These are phyloP conservation scores for Boletus patriciae DNA, from an alignment of 768 basidiomycete genomes.

Conservation along the genomic window DNA sequence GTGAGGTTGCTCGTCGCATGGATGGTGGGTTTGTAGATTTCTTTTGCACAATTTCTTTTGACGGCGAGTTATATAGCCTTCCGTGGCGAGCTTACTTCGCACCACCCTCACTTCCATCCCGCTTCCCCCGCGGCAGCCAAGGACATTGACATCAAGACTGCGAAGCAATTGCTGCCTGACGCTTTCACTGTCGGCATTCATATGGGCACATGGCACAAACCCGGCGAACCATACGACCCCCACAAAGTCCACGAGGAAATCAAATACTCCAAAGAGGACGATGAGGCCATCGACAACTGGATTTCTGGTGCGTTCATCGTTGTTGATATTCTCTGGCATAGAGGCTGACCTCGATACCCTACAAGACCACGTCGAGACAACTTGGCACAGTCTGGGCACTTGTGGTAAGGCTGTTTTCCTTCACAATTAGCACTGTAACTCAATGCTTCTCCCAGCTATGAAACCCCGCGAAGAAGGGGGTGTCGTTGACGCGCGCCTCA, in stretches of 20 bases:
- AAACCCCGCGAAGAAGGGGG: conserved; percentile 66
- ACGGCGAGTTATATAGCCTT: conserved; percentile 42
- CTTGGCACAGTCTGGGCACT: conserved; percentile 68
- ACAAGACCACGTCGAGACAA: conserved; percentile 67
- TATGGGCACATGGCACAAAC: conserved; percentile 67
- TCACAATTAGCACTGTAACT: not conserved
- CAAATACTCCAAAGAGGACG: conserved; percentile 65
- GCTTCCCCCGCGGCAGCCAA: conserved; percentile 56
- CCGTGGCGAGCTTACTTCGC: conserved; percentile 71
- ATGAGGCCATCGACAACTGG: conserved; percentile 73
- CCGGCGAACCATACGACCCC: conserved; percentile 53
- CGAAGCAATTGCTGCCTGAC: conserved; percentile 59
- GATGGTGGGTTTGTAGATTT: conserved; percentile 43
- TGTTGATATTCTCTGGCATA: not conserved
- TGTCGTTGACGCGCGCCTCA: conserved; percentile 63
- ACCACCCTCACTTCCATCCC: conserved; percentile 75
- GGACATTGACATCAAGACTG: conserved; percentile 70
- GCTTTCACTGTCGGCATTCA: conserved; percentile 68
- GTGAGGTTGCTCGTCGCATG: conserved; percentile 71
- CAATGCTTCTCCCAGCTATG: conserved; percentile 41
- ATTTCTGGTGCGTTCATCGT: conserved; percentile 37
- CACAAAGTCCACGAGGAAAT: conserved; percentile 62
- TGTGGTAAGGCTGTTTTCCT: conserved; percentile 26
- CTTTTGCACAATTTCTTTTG: not conserved
- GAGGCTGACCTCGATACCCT: not conserved